Conservation (phyloP, 768 basidiomycete species). For the Tricholoma saponaceum region DNA sequence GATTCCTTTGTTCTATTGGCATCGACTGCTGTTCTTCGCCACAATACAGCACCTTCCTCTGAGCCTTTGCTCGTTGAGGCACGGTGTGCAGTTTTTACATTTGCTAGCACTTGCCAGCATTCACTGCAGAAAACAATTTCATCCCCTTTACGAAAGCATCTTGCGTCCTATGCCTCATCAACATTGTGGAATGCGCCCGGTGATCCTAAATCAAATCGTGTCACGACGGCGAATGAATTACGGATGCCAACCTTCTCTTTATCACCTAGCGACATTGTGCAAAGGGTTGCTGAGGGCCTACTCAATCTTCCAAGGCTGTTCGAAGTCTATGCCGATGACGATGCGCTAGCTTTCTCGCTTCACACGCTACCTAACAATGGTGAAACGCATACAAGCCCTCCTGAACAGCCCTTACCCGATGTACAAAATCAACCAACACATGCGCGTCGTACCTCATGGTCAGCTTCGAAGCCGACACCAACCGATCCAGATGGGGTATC, state of each 20-base stretch:
- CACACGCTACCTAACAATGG: constrained; percentile 72
- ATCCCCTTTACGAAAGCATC: constrained; percentile 72
- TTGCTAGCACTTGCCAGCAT: constrained; percentile 72
- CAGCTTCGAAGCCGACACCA: constrained; percentile 28
- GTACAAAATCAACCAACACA: constrained; percentile 27
- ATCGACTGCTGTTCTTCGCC: constrained; percentile 29
- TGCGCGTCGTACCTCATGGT: constrained; percentile 38
- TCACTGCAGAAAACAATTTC: constrained; percentile 82
- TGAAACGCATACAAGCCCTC: constrained; percentile 44
- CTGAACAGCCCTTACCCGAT: constrained; percentile 35
- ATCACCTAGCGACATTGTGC: constrained; percentile 84
- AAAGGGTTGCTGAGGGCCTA: constrained; percentile 89
- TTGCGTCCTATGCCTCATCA: constrained; percentile 65
- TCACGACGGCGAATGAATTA: constrained; percentile 48
- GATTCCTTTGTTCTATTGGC: constrained; percentile 22
- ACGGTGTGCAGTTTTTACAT: constrained; percentile 50
- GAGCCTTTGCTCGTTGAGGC: constrained; percentile 50
- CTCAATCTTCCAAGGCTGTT: constrained; percentile 91
- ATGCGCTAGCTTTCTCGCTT: constrained; percentile 84
- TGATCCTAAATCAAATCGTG: constrained; percentile 44
- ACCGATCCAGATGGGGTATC: constrained; percentile 79
- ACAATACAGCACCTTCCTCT: constrained; percentile 19
- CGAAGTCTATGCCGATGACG: constrained; percentile 91
- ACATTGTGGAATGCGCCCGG: constrained; percentile 59
- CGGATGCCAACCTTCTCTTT: constrained; percentile 90